A percentile compares a stretch with the other conserved stretches of the same genome.
Evolutionary conservation across 306 rosid species (phyloP).

Genomic region (Neltuma alba): DNA sequence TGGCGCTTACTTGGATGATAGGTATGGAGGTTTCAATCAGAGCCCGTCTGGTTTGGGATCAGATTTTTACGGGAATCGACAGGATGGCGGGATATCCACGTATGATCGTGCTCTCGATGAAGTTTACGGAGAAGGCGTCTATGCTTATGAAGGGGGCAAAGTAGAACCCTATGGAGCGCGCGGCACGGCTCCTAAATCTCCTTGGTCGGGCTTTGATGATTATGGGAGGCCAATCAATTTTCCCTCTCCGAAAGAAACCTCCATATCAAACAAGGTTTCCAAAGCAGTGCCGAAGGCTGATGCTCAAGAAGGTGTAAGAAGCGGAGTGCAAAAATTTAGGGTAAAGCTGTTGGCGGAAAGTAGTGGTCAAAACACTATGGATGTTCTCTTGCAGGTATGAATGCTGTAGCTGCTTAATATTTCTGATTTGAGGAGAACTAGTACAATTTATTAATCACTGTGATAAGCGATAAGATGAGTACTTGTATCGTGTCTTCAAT

Average conservation of each 20-base stretch:
- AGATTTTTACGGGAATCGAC: conserved; percentile 51
- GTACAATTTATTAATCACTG: not conserved
- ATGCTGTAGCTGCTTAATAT: not conserved
- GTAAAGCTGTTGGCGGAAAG: conserved; percentile 83
- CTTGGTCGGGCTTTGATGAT: conserved; percentile 67
- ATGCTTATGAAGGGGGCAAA: conserved; percentile 66
- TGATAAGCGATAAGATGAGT: not conserved
- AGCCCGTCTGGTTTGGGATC: conserved; percentile 56
- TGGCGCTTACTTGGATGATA: conserved; percentile 52
- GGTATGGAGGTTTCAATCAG: conserved; percentile 44
- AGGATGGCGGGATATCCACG: conserved; percentile 31
- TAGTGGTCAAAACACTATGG: conserved; percentile 73
- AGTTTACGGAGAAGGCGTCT: conserved; percentile 60
- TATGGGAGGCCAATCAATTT: conserved; percentile 72
- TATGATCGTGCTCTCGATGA: conserved; percentile 49
- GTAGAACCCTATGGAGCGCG: conserved; percentile 70
- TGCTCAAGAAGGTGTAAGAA: conserved; percentile 50
- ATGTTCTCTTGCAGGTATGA: conserved; percentile 71
- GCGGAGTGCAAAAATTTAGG: conserved; percentile 76
- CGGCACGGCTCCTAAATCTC: conserved; percentile 70
- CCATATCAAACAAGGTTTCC: conserved; percentile 54
- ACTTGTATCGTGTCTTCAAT: not conserved
- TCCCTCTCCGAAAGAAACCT: conserved; percentile 46
- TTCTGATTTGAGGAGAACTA: not conserved
- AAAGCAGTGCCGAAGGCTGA: conserved; percentile 73